These are phyloP conservation scores for Trichophyton simii DNA, from an alignment of 2,329 filamentous ascomycete genomes.

Conservation along the genomic window DNA sequence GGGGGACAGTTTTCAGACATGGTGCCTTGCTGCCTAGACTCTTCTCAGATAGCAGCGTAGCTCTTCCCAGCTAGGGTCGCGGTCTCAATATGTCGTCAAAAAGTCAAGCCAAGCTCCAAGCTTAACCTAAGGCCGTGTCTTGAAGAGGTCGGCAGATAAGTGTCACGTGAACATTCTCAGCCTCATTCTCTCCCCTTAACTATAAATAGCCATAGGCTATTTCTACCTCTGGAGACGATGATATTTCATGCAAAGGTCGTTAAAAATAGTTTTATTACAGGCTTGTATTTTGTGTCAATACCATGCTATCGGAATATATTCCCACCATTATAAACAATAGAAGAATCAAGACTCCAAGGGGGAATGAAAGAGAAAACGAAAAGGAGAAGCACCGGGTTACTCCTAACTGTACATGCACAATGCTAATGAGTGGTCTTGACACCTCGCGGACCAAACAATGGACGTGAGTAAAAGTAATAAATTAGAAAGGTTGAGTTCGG, in stretches of 20 bases:
- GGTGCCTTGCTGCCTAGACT: not conserved
- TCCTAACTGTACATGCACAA: conserved; percentile 2
- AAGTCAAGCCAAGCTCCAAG: not conserved
- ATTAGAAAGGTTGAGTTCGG: too few relatives aligned
- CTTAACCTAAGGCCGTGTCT: not conserved
- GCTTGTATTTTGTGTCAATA: not conserved
- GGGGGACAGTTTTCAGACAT: not conserved
- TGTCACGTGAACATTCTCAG: not conserved
- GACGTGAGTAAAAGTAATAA: not conserved
- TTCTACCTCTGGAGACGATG: not conserved
- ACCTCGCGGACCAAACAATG: not conserved
- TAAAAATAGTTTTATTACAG: not conserved
- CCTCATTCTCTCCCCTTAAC: not conserved
- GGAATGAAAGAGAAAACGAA: not conserved
- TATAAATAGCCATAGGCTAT: not conserved
- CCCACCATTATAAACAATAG: not conserved
- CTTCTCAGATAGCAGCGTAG: not conserved
- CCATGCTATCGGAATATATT: not conserved
- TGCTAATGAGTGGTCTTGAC: not conserved
- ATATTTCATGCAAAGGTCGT: too few relatives aligned
- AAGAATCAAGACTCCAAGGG: not conserved
- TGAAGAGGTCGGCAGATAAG: not conserved
- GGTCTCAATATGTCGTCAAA: not conserved
- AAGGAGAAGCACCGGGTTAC: not conserved
- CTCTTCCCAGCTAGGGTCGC: not conserved